phyloP scores from a whole-genome alignment of 1,139 yeast species.

The Kazachstania sp. region DNA sequence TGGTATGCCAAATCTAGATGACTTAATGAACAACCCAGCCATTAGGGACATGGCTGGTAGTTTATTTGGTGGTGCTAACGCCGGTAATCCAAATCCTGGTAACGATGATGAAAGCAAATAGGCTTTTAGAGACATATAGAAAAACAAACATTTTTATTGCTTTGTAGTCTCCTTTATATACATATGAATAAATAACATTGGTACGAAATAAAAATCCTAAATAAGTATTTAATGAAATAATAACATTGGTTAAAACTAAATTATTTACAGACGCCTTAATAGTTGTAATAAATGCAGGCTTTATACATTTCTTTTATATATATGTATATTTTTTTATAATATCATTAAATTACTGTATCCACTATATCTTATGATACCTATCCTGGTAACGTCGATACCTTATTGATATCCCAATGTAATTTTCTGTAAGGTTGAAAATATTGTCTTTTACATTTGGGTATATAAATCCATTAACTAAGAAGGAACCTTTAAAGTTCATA shows the following conservation, averaged over 20 bases:
- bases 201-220: no score
- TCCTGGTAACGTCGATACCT: not conserved
- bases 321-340: no score
- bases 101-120: not conserved
- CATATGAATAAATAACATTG: not conserved
- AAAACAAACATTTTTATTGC: not conserved
- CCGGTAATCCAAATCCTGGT: slow-evolving; percentile 9
- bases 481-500: slow-evolving; percentile 41
- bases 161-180: not conserved
- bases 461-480: slow-evolving; percentile 32
- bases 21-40: slow-evolving; percentile 74
- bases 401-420: not conserved
- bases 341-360: not conserved
- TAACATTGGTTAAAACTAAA: not conserved
- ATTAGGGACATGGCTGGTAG: slow-evolving; percentile 56
- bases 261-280: no score
- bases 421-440: not conserved
- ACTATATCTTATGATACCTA: not conserved
- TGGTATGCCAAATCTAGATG: slow-evolving; percentile 53
- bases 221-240: not conserved
- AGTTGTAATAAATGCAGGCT: no score
- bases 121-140: not conserved
- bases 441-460: not conserved
- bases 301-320: not conserved
- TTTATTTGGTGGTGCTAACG: slow-evolving; percentile 39